A percentile compares a stretch with the other conserved stretches of the same genome.
phyloP scores from a whole-genome alignment of 169 alveolate species.

The Pseudocohnilembus persalinus region DNA sequence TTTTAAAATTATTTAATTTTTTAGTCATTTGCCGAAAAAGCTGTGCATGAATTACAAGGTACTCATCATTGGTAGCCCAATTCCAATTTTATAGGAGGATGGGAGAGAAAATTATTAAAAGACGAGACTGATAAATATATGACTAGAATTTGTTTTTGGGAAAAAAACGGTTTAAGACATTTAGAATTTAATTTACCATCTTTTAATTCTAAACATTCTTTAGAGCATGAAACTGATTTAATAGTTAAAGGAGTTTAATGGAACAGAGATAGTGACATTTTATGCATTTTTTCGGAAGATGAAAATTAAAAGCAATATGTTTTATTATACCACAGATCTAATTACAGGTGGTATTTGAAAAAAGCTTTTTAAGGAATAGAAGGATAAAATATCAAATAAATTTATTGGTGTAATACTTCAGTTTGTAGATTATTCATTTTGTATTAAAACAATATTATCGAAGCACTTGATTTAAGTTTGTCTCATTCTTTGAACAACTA shows the following conservation, averaged over 20 bases:
- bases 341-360: conserved; percentile 84
- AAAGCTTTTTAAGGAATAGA: conserved; percentile 46
- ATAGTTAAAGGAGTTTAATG: conserved; percentile 33
- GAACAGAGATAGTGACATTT: conserved; percentile 53
- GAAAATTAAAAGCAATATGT: conserved; percentile 33
- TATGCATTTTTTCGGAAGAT: conserved; percentile 39
- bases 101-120: conserved; percentile 41
- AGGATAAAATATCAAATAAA: not conserved
- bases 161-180: conserved; percentile 85
- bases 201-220: conserved; percentile 1
- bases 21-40: conserved; percentile 65
- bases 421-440: conserved; percentile 48
- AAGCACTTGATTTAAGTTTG: conserved; percentile 55
- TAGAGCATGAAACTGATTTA: not conserved
- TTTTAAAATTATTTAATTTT: conserved; percentile 35
- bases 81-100: conserved; percentile 79
- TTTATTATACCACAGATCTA: conserved; percentile 68
- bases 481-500: conserved; percentile 53
- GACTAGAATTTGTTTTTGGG: conserved; percentile 79
- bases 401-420: conserved; percentile 5
- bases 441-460: conserved; percentile 51
- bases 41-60: conserved; percentile 46
- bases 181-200: conserved; percentile 74
- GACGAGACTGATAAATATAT: conserved; percentile 1
- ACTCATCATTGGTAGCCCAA: conserved; percentile 76